Conservation (phyloP, 2,329 filamentous ascomycete genomes). For the Calonectria fujianensis region DNA sequence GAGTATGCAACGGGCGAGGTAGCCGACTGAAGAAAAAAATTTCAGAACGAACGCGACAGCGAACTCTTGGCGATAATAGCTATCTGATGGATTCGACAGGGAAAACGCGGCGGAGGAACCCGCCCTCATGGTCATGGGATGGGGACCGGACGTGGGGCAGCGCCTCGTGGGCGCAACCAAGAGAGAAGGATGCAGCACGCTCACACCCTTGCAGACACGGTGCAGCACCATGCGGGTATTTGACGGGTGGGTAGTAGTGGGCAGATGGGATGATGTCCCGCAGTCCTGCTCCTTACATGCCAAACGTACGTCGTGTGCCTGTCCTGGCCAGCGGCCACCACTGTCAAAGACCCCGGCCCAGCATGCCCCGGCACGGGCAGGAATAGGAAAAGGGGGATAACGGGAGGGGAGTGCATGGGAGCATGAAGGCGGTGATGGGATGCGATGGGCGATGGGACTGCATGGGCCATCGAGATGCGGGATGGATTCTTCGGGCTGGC, state of each 20-base stretch:
- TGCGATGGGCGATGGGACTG: slow-evolving; percentile 21
- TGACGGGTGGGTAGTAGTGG: slow-evolving; percentile 31
- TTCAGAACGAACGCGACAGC: slow-evolving; percentile 17
- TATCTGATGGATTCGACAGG: slow-evolving; percentile 27
- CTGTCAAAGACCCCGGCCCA: slow-evolving; percentile 11
- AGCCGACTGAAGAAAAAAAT: slow-evolving; percentile 15
- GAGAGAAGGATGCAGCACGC: slow-evolving; percentile 27
- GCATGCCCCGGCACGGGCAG: slow-evolving; percentile 31
- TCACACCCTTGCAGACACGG: slow-evolving; percentile 29
- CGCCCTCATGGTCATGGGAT: slow-evolving; percentile 24
- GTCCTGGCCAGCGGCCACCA: slow-evolving; percentile 37
- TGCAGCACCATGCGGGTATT: slow-evolving; percentile 8
- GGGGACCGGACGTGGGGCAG: slow-evolving; percentile 23
- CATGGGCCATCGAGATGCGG: slow-evolving; percentile 35
- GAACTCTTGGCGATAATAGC: slow-evolving; percentile 22
- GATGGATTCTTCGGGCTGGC: slow-evolving; percentile 22
- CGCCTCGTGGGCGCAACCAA: slow-evolving; percentile 28
- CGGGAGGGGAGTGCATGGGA: background rate
- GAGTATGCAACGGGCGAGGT: slow-evolving; percentile 15
- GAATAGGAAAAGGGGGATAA: slow-evolving; percentile 32
- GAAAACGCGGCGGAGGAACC: slow-evolving; percentile 27
- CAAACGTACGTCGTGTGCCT: slow-evolving; percentile 35
- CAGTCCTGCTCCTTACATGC: slow-evolving; percentile 21
- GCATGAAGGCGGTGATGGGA: slow-evolving; percentile 19
- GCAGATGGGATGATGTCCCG: slow-evolving; percentile 33